These are phyloP conservation scores for Cladosporium colombiae DNA, from an alignment of 2,329 filamentous ascomycete genomes.

Conservation along the genomic window DNA sequence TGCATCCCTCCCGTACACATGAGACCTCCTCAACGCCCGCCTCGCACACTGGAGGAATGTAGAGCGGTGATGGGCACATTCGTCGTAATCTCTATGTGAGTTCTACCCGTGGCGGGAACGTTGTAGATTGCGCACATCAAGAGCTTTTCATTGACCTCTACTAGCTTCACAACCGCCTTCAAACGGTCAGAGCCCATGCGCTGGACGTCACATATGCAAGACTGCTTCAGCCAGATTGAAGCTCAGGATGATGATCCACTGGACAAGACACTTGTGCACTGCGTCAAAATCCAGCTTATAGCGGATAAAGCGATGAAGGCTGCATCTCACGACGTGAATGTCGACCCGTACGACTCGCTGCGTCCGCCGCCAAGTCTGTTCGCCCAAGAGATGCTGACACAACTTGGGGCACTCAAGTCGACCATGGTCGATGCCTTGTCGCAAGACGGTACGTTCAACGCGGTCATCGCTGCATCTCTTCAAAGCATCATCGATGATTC, in stretches of 20 bases:
- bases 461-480: not conserved
- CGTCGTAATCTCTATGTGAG: conserved; percentile 16
- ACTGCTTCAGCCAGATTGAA: conserved; percentile 26
- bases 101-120: too few species aligned
- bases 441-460: conserved; percentile 11
- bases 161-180: conserved; percentile 7
- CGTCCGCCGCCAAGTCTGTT: conserved; percentile 1
- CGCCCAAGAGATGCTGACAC: conserved; percentile 12
- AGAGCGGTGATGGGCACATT: conserved; percentile 20
- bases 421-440: not conserved
- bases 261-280: conserved; percentile 26
- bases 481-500: not conserved
- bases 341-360: not conserved
- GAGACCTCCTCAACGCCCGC: conserved; percentile 5
- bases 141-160: not conserved
- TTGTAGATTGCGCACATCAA: too few species aligned
- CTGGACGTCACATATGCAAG: conserved; percentile 30
- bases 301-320: conserved; percentile 23
- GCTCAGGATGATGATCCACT: conserved; percentile 9
- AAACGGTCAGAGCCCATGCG: conserved; percentile 26
- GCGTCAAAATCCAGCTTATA: conserved; percentile 30
- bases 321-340: not conserved
- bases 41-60: conserved; percentile 19
- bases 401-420: not conserved
- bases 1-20: conserved; percentile 13